phyloP scores from a whole-genome alignment of 2,329 filamentous ascomycete species.

The Monosporascus sp. region DNA sequence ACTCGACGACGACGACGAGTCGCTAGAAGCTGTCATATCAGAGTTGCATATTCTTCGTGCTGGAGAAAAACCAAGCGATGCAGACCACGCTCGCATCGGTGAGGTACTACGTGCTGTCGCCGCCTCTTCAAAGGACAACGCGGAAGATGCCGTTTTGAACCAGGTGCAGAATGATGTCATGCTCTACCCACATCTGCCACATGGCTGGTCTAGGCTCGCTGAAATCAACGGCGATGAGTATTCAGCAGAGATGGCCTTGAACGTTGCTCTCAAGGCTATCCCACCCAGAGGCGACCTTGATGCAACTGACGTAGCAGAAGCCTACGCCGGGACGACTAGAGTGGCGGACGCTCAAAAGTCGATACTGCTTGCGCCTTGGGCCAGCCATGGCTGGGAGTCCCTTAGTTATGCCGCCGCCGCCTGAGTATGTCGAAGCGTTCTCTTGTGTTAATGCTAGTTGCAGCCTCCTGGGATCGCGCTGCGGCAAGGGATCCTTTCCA shows the following conservation, averaged over 20 bases:
- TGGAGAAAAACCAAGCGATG: conserved; percentile 54
- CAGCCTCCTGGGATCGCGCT: not conserved
- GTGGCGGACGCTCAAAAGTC: conserved; percentile 71
- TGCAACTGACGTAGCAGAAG: conserved; percentile 63
- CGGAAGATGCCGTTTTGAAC: conserved; percentile 47
- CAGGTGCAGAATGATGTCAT: conserved; percentile 75
- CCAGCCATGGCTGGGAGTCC: conserved; percentile 56
- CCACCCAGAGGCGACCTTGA: conserved; percentile 66
- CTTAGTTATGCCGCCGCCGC: conserved; percentile 37
- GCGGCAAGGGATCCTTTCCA: not conserved
- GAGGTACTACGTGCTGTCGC: conserved; percentile 73
- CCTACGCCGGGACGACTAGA: conserved; percentile 68
- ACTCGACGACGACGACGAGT: conserved; percentile 73
- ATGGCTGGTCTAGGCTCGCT: conserved; percentile 75
- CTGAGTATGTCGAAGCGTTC: conserved; percentile 8
- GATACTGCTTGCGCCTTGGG: conserved; percentile 80
- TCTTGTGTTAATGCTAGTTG: not conserved
- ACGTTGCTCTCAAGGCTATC: conserved; percentile 68
- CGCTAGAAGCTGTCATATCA: conserved; percentile 71
- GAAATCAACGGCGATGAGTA: conserved; percentile 49
- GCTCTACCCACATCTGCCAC: conserved; percentile 71
- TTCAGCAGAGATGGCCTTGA: conserved; percentile 70
- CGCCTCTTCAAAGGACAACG: conserved; percentile 44
- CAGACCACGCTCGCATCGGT: conserved; percentile 65
- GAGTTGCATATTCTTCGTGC: conserved; percentile 72